These are phyloP conservation scores for Helichrysum umbraculigerum DNA, from an alignment of 129 eudicot genomes.

Conservation along the genomic window DNA sequence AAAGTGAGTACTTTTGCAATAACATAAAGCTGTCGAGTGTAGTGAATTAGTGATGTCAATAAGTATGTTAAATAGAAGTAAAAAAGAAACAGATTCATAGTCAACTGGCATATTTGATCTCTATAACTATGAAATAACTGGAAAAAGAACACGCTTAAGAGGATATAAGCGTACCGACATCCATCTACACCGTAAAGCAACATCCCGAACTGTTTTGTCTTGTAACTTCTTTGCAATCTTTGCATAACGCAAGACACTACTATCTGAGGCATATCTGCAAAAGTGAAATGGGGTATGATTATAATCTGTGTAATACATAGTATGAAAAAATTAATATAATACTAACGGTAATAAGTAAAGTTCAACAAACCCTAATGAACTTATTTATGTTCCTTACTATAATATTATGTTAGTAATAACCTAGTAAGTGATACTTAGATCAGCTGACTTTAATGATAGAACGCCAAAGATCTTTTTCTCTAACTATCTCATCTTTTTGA, in stretches of 20 bases:
- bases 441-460: neutral
- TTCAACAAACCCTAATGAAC: neutral
- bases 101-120: neutral
- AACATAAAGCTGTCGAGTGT: slow-evolving; percentile 15
- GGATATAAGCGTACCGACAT: slow-evolving; percentile 57
- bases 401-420: neutral
- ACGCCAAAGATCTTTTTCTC: neutral
- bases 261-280: slow-evolving; percentile 72
- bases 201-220: slow-evolving; percentile 86
- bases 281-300: slow-evolving; percentile 5
- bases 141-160: neutral
- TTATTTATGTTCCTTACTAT: neutral
- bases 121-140: slow-evolving; percentile 4
- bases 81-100: neutral
- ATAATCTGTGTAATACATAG: neutral
- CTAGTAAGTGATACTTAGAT: neutral
- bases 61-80: neutral
- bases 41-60: neutral
- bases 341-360: neutral
- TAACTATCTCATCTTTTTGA: neutral
- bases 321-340: neutral
- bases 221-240: slow-evolving; percentile 74
- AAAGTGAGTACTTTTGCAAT: neutral
- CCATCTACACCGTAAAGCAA: slow-evolving; percentile 90
- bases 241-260: slow-evolving; percentile 62